Conservation (phyloP, 2,329 filamentous ascomycete genomes). For the Neopestalotiopsis sp. region DNA sequence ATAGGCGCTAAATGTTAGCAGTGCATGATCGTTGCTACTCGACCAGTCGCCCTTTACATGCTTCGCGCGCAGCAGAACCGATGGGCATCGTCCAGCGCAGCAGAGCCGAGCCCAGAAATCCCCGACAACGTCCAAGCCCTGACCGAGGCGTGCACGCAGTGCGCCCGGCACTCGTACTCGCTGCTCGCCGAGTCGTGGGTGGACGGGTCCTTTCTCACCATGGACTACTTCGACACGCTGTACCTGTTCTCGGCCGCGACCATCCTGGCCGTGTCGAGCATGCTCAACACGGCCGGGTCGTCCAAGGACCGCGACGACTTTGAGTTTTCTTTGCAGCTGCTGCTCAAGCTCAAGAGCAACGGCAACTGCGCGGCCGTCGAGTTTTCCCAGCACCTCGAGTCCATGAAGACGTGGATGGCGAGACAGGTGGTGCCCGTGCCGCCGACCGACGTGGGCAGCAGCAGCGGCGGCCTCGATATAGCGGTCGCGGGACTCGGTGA, state of each 20-base stretch:
- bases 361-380: constrained; percentile 49
- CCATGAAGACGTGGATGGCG: constrained; percentile 26
- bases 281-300: constrained; percentile 37
- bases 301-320: constrained; percentile 46
- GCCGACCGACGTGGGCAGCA: not conserved
- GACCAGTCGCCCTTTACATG: constrained; percentile 41
- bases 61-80: constrained; percentile 36
- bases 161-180: constrained; percentile 48
- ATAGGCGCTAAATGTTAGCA: constrained; percentile 14
- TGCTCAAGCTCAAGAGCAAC: constrained; percentile 43
- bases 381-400: constrained; percentile 47
- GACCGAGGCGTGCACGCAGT: constrained; percentile 50
- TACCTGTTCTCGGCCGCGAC: constrained; percentile 53
- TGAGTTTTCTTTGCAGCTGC: constrained; percentile 42
- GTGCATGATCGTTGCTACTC: constrained; percentile 40
- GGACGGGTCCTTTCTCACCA: constrained; percentile 50
- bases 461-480: not conserved
- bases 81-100: not conserved
- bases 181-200: constrained; percentile 51
- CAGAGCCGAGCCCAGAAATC: constrained; percentile 28
- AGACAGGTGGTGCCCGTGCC: not conserved
- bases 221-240: constrained; percentile 53
- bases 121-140: constrained; percentile 42
- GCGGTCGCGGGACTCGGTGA: not conserved
- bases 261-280: constrained; percentile 49